Conservation (phyloP, 2,329 filamentous ascomycete species). For the Arachnomyces sp. region DNA sequence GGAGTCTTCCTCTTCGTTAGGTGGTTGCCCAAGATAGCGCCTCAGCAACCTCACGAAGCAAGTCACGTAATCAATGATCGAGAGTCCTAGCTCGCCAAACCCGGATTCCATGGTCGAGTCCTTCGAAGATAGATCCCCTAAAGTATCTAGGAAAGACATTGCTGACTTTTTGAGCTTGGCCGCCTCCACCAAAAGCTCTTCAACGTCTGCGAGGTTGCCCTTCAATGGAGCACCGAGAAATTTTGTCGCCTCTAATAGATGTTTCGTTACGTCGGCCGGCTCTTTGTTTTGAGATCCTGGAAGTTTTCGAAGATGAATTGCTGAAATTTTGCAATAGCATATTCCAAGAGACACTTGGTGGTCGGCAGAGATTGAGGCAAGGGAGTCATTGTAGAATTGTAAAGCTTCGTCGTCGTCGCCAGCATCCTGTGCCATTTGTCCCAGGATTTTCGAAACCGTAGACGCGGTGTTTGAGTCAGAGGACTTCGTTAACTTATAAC, state of each 20-base stretch:
- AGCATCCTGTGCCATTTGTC: conserved; percentile 34
- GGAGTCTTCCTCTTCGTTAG: conserved; percentile 20
- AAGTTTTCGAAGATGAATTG: conserved; percentile 27
- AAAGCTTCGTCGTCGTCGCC: conserved; percentile 33
- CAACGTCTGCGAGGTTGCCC: conserved; percentile 34
- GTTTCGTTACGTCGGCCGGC: conserved; percentile 15
- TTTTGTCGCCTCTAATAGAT: conserved; percentile 26
- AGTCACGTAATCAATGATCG: conserved; percentile 30
- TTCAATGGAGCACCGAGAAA: conserved; percentile 30
- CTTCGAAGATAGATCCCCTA: conserved; percentile 16
- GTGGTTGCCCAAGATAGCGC: conserved; percentile 32
- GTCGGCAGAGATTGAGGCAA: conserved; percentile 22
- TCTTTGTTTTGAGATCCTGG: conserved; percentile 18
- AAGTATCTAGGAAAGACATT: conserved; percentile 20
- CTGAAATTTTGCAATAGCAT: conserved; percentile 32
- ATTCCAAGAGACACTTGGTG: conserved; percentile 30
- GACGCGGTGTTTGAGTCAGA: conserved; percentile 23
- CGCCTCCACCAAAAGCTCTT: conserved; percentile 37
- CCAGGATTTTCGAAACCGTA: conserved; percentile 27
- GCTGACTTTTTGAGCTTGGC: conserved; percentile 36
- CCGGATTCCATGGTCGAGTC: conserved; percentile 9
- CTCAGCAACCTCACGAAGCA: conserved; percentile 34
- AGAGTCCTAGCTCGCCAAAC: conserved; percentile 13
- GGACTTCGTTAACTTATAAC: conserved; percentile 16
- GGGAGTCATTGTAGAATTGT: conserved; percentile 27